phyloP scores from a whole-genome alignment of 805 yeast genomes.

The Pichia manshurica region DNA sequence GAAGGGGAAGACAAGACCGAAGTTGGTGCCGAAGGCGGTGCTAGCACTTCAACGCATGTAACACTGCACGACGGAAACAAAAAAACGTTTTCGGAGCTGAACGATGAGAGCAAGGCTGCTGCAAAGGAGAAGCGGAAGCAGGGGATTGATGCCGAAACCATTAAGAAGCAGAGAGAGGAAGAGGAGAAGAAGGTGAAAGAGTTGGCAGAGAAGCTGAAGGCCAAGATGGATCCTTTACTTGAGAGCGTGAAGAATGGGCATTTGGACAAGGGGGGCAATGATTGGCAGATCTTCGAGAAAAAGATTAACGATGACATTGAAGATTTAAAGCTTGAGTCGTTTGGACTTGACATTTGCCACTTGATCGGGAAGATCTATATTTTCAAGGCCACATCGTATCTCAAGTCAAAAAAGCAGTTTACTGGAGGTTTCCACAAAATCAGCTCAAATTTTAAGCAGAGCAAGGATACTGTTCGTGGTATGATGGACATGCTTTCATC shows the following conservation, averaged over 20 bases:
- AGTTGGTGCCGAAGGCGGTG: conserved; percentile 3
- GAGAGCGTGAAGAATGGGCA: conserved; percentile 33
- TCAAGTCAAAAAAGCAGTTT: conserved; percentile 63
- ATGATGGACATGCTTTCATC: conserved; percentile 64
- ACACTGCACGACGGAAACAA: conserved; percentile 10
- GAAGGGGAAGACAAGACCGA: conserved; percentile 16
- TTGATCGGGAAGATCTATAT: conserved; percentile 65
- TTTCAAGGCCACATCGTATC: conserved; percentile 57
- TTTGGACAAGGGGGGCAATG: conserved; percentile 35
- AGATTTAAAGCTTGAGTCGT: conserved; percentile 71
- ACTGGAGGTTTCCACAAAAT: conserved; percentile 52
- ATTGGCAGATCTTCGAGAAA: conserved; percentile 47
- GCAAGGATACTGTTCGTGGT: conserved; percentile 67
- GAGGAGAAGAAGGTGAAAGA: conserved; percentile 47
- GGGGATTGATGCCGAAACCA: conserved; percentile 23
- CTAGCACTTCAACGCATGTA: conserved; percentile 1
- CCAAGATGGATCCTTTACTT: conserved; percentile 35
- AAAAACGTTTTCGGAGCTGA: conserved; percentile 11
- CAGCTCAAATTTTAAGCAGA: conserved; percentile 65
- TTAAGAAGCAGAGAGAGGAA: conserved; percentile 28
- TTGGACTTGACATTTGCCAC: conserved; percentile 77
- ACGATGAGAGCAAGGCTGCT: conserved; percentile 13
- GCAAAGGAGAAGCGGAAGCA: conserved; percentile 14
- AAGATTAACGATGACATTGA: conserved; percentile 81
- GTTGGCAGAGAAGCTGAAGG: conserved; percentile 50